phyloP scores from a whole-genome alignment of 164 flowering plant genomes.

The Tetrastigma voinierianum region DNA sequence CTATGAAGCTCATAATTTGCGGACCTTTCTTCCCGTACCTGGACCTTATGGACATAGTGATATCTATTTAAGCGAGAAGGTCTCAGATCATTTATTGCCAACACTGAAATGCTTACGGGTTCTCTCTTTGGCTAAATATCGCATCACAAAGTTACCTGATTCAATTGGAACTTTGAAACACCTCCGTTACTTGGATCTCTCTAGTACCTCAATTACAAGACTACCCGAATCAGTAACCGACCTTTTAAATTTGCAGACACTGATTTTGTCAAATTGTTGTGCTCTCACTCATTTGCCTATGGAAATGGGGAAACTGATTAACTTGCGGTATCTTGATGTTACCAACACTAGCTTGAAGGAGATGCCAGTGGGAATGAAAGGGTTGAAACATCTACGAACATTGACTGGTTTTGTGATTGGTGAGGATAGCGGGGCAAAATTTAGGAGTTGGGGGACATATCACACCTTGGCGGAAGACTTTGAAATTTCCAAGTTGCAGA shows the following conservation, averaged over 20 bases:
- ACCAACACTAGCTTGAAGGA: not conserved
- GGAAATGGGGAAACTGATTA: slow-evolving; percentile 4
- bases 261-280: slow-evolving; percentile 1
- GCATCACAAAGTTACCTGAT: slow-evolving; percentile 1
- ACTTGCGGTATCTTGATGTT: slow-evolving; percentile 11
- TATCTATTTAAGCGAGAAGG: not conserved
- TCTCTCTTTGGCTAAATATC: slow-evolving; percentile 9
- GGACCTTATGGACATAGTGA: too few relatives aligned
- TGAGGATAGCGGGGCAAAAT: slow-evolving; percentile 1
- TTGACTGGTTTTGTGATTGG: slow-evolving; percentile 9
- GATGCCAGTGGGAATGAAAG: slow-evolving; percentile 12
- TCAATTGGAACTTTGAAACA: slow-evolving; percentile 10
- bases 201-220: not conserved
- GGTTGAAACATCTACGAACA: slow-evolving; percentile 6
- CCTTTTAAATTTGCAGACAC: slow-evolving; percentile 10
- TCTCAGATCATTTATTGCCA: not conserved
- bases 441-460: slow-evolving; percentile 5
- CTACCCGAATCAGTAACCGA: slow-evolving; percentile 2
- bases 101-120: slow-evolving; percentile 2
- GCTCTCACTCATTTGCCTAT: too few relatives aligned
- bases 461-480: slow-evolving; percentile 9
- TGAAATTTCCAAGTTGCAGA: slow-evolving; percentile 8
- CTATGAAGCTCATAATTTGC: slow-evolving; percentile 1
- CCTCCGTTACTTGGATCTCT: not conserved
- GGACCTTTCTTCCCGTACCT: slow-evolving; percentile 8